These are phyloP conservation scores for Artemisia argyi DNA, from an alignment of 129 eudicot species.

Conservation along the genomic window DNA sequence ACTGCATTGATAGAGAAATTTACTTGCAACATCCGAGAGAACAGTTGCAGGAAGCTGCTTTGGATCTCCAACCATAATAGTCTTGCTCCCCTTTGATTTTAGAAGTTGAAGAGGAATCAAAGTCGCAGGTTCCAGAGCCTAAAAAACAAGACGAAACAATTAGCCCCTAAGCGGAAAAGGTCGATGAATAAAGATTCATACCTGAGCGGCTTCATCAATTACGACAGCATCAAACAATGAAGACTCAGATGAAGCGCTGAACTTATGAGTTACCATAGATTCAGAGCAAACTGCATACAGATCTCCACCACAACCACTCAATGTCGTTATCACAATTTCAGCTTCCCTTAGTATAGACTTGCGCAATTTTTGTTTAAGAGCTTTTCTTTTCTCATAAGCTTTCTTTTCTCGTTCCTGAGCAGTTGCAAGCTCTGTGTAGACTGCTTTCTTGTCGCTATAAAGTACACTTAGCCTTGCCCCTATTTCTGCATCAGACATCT, in stretches of 20 bases:
- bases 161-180: not conserved
- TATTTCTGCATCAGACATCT: slow-evolving; percentile 69
- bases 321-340: slow-evolving; percentile 85
- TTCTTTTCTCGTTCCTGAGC: slow-evolving; percentile 84
- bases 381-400: slow-evolving; percentile 67
- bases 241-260: slow-evolving; percentile 53
- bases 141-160: not conserved
- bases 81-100: slow-evolving; percentile 83
- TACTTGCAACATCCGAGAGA: slow-evolving; percentile 89
- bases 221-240: slow-evolving; percentile 94
- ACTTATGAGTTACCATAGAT: slow-evolving; percentile 55
- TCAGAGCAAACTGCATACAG: slow-evolving; percentile 79
- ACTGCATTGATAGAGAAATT: slow-evolving; percentile 83
- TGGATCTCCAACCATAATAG: slow-evolving; percentile 98
- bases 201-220: slow-evolving; percentile 99
- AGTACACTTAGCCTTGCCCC: slow-evolving; percentile 62
- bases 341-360: slow-evolving; percentile 84
- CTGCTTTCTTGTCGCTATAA: slow-evolving; percentile 62
- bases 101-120: slow-evolving; percentile 93
- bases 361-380: slow-evolving; percentile 66
- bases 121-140: slow-evolving; percentile 98
- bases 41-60: slow-evolving; percentile 99
- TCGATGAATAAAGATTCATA: slow-evolving; percentile 32
- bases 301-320: slow-evolving; percentile 99
- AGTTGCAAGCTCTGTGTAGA: slow-evolving; percentile 60